Evolutionary conservation across 2,329 filamentous ascomycete species (phyloP), one percentile per base, ranked within the genome.

Genomic region (Nothophoma quercina): DNA sequence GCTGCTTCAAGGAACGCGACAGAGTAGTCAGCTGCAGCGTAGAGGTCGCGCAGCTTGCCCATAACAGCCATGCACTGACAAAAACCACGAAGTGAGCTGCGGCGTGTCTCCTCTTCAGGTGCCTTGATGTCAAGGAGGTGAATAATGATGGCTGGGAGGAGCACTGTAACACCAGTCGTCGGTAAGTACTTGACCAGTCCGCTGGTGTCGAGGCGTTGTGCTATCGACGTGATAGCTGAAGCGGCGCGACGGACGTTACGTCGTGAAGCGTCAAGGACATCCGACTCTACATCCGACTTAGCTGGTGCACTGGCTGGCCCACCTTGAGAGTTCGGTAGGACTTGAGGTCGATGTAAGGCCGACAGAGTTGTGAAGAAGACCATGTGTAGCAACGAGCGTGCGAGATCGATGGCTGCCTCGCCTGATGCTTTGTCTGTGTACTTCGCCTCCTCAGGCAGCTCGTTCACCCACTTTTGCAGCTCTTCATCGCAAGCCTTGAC

Each of bases 11-110:
- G 82, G 78, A 97, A 97, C 2, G 90, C 90, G 1, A 90, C 93
- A n/a, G 91, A 92, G 66, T 95, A 96, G 73, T 97, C 93, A n/a
- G 93, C 93, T 0, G 93, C 92, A 0, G 92, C 88, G 68, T 98
- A 97, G 23, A 92, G 90, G 68, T 96, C 91, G 29, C 92, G 86
- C 15, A 98, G 82, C 58, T 88, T 88, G 71, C 92, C 88, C 81
- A 97, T 89, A 53, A 96, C 91, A 38, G 88, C 85, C 91, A 97
- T 96, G 77, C 93, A 97, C 71, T 92, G 88, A 63, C 88, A 89
- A 78, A 96, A 96, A 16, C 91, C 90, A 51, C 88, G 85, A 19
- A 92, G 83, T 38, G 90, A 92, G 33, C 85, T 82, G 54, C 89
- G 84, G 15, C 91, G 86, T 3, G 88, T 87, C 47, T 86, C 84